phyloP scores from a whole-genome alignment of 2,329 filamentous ascomycete genomes.

The Hypoxylon sp. region DNA sequence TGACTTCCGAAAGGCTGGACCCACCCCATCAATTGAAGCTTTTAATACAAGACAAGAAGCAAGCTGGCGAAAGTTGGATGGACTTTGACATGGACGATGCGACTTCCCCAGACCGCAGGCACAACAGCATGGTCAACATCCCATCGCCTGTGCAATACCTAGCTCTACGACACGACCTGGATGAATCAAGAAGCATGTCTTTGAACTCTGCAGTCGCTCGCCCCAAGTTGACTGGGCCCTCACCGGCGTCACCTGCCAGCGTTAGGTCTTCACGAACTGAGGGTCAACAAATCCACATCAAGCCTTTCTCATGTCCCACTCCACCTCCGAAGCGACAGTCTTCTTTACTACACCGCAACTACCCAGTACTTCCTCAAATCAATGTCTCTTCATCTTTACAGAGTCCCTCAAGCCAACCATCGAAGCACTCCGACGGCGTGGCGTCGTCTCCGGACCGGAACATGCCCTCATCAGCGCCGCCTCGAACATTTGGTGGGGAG shows the following conservation, averaged over 20 bases:
- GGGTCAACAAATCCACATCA: slow-evolving; percentile 19
- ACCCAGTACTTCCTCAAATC: slow-evolving; percentile 40
- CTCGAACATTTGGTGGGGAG: slow-evolving; percentile 3
- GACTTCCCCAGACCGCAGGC: slow-evolving; percentile 44
- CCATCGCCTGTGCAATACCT: slow-evolving; percentile 34
- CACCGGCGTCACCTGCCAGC: slow-evolving; percentile 33
- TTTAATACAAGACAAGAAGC: slow-evolving; percentile 43
- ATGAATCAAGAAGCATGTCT: slow-evolving; percentile 46
- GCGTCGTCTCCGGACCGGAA: slow-evolving; percentile 17
- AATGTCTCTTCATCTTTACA: slow-evolving; percentile 35
- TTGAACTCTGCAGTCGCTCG: slow-evolving; percentile 39
- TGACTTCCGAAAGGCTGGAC: slow-evolving; percentile 55
- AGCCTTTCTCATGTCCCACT: slow-evolving; percentile 32
- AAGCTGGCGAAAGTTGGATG: slow-evolving; percentile 52
- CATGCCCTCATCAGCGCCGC: slow-evolving; percentile 14
- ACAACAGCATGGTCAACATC: slow-evolving; percentile 49
- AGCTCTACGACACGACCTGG: slow-evolving; percentile 30
- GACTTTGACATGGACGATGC: slow-evolving; percentile 51
- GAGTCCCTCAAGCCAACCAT: slow-evolving; percentile 15
- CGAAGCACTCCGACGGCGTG: slow-evolving; percentile 9
- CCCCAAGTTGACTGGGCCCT: slow-evolving; percentile 27
- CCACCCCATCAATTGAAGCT: slow-evolving; percentile 44
- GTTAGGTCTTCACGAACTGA: slow-evolving; percentile 17
- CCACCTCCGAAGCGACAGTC: slow-evolving; percentile 47
- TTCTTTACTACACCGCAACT: slow-evolving; percentile 46